Conservation (phyloP, 768 basidiomycete species). For the Suillus clintonianus region DNA sequence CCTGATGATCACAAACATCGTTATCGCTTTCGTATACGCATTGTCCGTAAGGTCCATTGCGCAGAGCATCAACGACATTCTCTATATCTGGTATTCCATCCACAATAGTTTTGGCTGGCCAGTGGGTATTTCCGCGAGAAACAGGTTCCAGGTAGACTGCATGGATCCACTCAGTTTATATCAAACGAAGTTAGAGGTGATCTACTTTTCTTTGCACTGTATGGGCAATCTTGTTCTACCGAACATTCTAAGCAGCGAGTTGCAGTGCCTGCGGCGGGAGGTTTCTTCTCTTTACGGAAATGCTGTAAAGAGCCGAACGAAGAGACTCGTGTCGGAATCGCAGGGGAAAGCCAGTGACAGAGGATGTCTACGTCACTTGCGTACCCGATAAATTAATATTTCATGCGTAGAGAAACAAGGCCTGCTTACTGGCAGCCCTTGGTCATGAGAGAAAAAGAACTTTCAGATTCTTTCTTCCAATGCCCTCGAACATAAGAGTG, state of each 20-base stretch:
- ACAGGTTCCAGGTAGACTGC: constrained; percentile 85
- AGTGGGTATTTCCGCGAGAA: constrained; percentile 42
- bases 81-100: constrained; percentile 88
- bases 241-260: constrained; percentile 79
- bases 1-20: constrained; percentile 88
- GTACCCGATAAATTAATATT: constrained; percentile 4
- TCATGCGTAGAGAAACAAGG: constrained; percentile 9
- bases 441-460: constrained; percentile 84
- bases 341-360: constrained; percentile 74
- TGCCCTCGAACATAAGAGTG: constrained; percentile 87
- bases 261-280: constrained; percentile 63
- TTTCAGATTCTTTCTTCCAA: constrained; percentile 69
- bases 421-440: constrained; percentile 87
- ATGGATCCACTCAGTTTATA: constrained; percentile 6
- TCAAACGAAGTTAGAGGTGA: not conserved
- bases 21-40: constrained; percentile 87
- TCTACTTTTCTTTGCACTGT: constrained; percentile 85
- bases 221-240: constrained; percentile 71
- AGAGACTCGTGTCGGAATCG: constrained; percentile 66
- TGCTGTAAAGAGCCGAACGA: constrained; percentile 87
- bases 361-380: constrained; percentile 82
- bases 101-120: constrained; percentile 71
- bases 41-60: constrained; percentile 68
- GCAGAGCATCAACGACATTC: constrained; percentile 75
- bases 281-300: constrained; percentile 75